These are phyloP conservation scores for Candida vaughaniae DNA, from an alignment of 805 yeast genomes.

Conservation along the genomic window DNA sequence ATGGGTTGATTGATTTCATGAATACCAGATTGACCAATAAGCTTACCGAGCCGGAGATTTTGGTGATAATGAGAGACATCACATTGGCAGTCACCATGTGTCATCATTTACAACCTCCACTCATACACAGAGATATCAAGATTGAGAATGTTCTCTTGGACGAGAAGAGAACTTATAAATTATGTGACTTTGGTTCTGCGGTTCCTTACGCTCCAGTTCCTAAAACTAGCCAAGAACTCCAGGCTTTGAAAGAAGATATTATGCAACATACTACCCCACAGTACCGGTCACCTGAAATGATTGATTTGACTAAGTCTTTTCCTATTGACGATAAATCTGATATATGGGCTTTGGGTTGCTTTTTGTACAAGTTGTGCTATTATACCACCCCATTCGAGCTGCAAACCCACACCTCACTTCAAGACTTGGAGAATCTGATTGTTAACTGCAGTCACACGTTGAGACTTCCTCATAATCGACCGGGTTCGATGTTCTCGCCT, in stretches of 20 bases:
- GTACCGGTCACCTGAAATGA: slow-evolving; percentile 82
- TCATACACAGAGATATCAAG: slow-evolving; percentile 77
- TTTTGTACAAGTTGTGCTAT: slow-evolving; percentile 73
- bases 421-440: slow-evolving; percentile 57
- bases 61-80: slow-evolving; percentile 66
- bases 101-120: slow-evolving; percentile 69
- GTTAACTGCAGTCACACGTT: slow-evolving; percentile 53
- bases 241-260: slow-evolving; percentile 62
- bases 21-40: slow-evolving; percentile 66
- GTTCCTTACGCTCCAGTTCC: slow-evolving; percentile 66
- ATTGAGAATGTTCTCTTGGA: slow-evolving; percentile 77
- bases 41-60: slow-evolving; percentile 65
- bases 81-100: slow-evolving; percentile 75
- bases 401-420: slow-evolving; percentile 32
- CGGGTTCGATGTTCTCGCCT: slow-evolving; percentile 51
- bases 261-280: slow-evolving; percentile 83
- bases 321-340: slow-evolving; percentile 83
- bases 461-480: slow-evolving; percentile 45
- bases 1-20: slow-evolving; percentile 79
- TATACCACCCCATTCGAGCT: slow-evolving; percentile 81
- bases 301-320: slow-evolving; percentile 63
- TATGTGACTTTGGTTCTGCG: slow-evolving; percentile 84
- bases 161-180: slow-evolving; percentile 55
- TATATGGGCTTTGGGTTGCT: slow-evolving; percentile 82
- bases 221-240: slow-evolving; percentile 56